Conservation (phyloP, 2,329 filamentous ascomycete genomes). For the Paraphaeosphaeria minitans region DNA sequence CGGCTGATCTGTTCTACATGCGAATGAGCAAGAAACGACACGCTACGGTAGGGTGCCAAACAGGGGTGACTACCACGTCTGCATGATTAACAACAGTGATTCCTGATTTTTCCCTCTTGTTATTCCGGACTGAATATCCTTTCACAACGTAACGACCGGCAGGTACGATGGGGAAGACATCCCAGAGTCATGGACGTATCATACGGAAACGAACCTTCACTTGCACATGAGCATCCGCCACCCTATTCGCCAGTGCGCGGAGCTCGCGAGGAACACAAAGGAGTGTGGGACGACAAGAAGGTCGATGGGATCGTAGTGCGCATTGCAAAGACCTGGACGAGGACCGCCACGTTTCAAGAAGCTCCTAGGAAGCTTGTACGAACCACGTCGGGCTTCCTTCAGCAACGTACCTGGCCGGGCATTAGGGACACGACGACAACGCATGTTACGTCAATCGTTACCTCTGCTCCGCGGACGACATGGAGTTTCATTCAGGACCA, state of each 20-base stretch:
- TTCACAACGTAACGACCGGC: background rate
- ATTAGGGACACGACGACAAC: background rate
- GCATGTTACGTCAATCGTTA: background rate
- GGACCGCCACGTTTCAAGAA: background rate
- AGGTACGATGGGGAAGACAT: background rate
- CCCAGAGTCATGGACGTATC: background rate
- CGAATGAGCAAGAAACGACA: background rate
- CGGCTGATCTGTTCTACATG: background rate
- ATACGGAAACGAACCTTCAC: slow-evolving; percentile 1
- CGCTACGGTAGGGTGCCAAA: background rate
- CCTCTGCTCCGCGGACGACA: background rate
- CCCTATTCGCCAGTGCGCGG: slow-evolving; percentile 7
- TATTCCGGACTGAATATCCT: background rate
- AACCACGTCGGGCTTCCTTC: background rate
- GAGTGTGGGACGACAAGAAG: background rate
- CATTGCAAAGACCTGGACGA: slow-evolving; percentile 2
- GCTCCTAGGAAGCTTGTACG: background rate
- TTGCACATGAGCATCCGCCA: background rate
- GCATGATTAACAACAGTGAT: background rate
- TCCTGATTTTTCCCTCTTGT: background rate
- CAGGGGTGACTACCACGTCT: background rate
- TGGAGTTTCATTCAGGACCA: background rate
- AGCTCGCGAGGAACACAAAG: background rate
- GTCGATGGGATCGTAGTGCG: slow-evolving; percentile 1
- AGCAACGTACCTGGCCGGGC: slow-evolving; percentile 3